These are phyloP conservation scores for Alternaria burnsii DNA, from an alignment of 2,329 filamentous ascomycete genomes.

Conservation along the genomic window DNA sequence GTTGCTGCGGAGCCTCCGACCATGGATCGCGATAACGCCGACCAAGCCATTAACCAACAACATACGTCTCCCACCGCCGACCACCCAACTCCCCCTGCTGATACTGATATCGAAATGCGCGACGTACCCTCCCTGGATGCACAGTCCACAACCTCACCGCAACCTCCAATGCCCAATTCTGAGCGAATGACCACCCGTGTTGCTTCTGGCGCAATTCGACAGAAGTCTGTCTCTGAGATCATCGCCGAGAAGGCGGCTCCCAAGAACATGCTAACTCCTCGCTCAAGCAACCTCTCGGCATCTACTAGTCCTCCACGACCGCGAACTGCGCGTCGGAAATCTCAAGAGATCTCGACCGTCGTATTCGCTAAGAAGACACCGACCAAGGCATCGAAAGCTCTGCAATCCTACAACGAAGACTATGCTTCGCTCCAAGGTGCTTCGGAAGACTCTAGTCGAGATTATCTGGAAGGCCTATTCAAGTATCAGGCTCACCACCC, in stretches of 20 bases:
- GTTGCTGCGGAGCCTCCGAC: slow-evolving; percentile 44
- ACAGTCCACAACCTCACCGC: slow-evolving; percentile 33
- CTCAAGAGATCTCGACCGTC: slow-evolving; percentile 75
- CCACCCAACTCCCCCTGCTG: slow-evolving; percentile 49
- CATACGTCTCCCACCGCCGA: slow-evolving; percentile 27
- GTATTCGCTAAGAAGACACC: slow-evolving; percentile 74
- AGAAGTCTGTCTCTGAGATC: slow-evolving; percentile 78
- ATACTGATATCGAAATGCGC: slow-evolving; percentile 46
- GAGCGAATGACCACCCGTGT: slow-evolving; percentile 74
- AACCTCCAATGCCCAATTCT: slow-evolving; percentile 28
- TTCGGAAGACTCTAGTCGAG: slow-evolving; percentile 58
- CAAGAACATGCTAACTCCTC: slow-evolving; percentile 55
- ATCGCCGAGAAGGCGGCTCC: slow-evolving; percentile 65
- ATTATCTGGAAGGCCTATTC: slow-evolving; percentile 72
- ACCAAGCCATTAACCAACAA: slow-evolving; percentile 16
- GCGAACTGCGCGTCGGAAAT: slow-evolving; percentile 51
- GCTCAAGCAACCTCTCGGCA: slow-evolving; percentile 38
- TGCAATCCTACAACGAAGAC: slow-evolving; percentile 49
- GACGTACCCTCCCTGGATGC: slow-evolving; percentile 30
- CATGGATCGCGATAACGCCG: slow-evolving; percentile 33
- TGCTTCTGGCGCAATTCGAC: slow-evolving; percentile 73
- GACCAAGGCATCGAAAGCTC: slow-evolving; percentile 36
- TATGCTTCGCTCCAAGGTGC: slow-evolving; percentile 57
- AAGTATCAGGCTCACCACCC: slow-evolving; percentile 65
- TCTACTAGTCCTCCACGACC: slow-evolving; percentile 37